These are phyloP conservation scores for Fraxinus baroniana DNA, from an alignment of 305 asterid species.

Conservation along the genomic window DNA sequence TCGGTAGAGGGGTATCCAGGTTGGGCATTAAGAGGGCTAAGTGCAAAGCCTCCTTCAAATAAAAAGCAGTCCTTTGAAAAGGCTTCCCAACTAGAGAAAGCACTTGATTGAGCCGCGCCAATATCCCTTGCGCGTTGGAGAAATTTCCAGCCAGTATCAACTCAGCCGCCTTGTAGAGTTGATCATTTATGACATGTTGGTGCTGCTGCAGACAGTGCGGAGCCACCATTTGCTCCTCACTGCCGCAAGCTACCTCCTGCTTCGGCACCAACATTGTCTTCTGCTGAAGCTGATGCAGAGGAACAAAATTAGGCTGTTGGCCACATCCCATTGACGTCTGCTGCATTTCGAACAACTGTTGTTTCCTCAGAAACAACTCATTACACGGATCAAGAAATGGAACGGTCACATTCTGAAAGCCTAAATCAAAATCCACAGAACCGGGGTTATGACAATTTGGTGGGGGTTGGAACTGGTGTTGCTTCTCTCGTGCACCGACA, in stretches of 20 bases:
- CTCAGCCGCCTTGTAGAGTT: slow-evolving; percentile 48
- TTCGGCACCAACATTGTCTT: slow-evolving; percentile 42
- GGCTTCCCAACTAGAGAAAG: slow-evolving; percentile 49
- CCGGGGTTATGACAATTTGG: neutral
- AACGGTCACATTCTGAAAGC: slow-evolving; percentile 20
- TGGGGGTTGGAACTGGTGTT: neutral
- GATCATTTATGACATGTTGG: slow-evolving; percentile 38
- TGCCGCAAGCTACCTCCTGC: slow-evolving; percentile 31
- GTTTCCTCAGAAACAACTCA: neutral
- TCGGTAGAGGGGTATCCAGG: slow-evolving; percentile 20
- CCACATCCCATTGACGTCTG: neutral
- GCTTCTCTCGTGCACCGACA: neutral
- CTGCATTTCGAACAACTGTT: neutral
- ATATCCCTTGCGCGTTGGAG: slow-evolving; percentile 87
- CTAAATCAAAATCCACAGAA: slow-evolving; percentile 17
- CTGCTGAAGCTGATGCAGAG: slow-evolving; percentile 22
- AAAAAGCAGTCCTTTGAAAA: slow-evolving; percentile 47
- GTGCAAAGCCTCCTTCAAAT: slow-evolving; percentile 50
- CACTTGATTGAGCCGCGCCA: slow-evolving; percentile 99
- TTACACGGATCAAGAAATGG: slow-evolving; percentile 29
- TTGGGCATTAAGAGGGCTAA: slow-evolving; percentile 31
- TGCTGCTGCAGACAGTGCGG: slow-evolving; percentile 32
- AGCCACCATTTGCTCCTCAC: slow-evolving; percentile 22
- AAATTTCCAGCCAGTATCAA: slow-evolving; percentile 43
- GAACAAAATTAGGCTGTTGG: slow-evolving; percentile 25